Percentiles rank a stretch among this genome's conserved stretches.
These are phyloP conservation scores for Aspergillus novoparasiticus DNA, from an alignment of 2,329 filamentous ascomycete species.

Conservation along the genomic window DNA sequence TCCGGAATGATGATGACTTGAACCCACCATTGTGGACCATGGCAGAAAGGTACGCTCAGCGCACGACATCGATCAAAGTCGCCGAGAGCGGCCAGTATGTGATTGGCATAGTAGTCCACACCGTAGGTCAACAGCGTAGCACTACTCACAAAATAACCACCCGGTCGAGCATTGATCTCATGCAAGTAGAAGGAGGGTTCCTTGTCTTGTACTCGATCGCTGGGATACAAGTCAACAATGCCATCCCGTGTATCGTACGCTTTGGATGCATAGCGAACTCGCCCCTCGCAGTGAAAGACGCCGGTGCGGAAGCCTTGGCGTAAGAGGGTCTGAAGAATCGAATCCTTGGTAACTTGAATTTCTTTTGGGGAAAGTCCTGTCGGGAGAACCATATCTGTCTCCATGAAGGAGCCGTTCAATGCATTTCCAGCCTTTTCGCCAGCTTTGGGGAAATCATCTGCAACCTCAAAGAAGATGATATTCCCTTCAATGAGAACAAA, in stretches of 20 bases:
- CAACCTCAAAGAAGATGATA: slow-evolving; percentile 3
- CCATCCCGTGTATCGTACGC: background rate
- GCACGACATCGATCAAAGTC: slow-evolving; percentile 1
- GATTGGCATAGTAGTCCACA: slow-evolving; percentile 4
- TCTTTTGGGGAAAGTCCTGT: slow-evolving; percentile 1
- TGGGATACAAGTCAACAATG: slow-evolving; percentile 1
- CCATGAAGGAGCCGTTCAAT: background rate
- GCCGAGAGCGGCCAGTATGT: background rate
- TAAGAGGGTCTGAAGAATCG: background rate
- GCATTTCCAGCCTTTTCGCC: background rate
- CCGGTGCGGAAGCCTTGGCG: slow-evolving; percentile 4
- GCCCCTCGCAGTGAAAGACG: slow-evolving; percentile 3
- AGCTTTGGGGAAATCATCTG: slow-evolving; percentile 4
- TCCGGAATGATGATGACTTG: slow-evolving; percentile 3
- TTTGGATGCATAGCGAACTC: background rate
- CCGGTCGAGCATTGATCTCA: slow-evolving; percentile 7
- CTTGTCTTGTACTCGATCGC: background rate
- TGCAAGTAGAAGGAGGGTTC: background rate
- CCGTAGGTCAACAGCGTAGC: background rate
- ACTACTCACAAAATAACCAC: background rate
- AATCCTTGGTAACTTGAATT: background rate
- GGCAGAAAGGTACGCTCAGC: background rate
- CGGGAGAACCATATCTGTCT: background rate
- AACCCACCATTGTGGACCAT: slow-evolving; percentile 2
- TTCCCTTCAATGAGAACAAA: slow-evolving; percentile 5